Percentiles rank a stretch among this genome's conserved stretches.
Conservation (phyloP, 2,329 filamentous ascomycete genomes). For the Apiospora pterosperma region DNA sequence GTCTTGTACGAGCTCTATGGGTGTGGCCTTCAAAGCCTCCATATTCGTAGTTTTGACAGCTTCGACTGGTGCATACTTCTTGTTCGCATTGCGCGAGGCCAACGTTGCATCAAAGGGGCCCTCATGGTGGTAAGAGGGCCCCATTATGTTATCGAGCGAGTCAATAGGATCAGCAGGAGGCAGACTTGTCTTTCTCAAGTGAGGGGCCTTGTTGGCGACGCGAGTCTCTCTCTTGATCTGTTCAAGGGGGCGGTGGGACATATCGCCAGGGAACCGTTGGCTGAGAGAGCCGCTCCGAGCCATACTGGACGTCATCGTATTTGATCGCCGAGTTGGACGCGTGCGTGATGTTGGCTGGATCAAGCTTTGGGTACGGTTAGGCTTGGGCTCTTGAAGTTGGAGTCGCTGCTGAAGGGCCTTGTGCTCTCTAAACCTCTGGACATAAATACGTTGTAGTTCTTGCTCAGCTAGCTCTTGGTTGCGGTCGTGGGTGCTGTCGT, state of each 20-base stretch:
- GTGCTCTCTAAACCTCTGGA: not conserved
- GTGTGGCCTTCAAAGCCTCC: constrained; percentile 78
- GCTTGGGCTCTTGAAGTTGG: not conserved
- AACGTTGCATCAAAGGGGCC: constrained; percentile 86
- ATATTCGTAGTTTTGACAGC: constrained; percentile 71
- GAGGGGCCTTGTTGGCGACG: constrained; percentile 62
- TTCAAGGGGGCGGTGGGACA: constrained; percentile 64
- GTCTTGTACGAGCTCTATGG: constrained; percentile 72
- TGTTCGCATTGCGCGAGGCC: constrained; percentile 66
- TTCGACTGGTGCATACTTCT: constrained; percentile 65
- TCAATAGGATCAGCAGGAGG: constrained; percentile 78
- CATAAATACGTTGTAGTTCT: not conserved
- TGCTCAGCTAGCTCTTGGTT: not conserved
- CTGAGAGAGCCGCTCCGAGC: constrained; percentile 39
- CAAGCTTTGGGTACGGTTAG: not conserved
- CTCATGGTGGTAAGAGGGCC: constrained; percentile 76
- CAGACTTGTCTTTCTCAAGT: constrained; percentile 62
- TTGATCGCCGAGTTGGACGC: not conserved
- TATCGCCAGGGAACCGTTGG: constrained; percentile 61
- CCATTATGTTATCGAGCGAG: constrained; percentile 62
- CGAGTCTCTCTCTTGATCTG: constrained; percentile 61
- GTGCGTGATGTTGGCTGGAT: not conserved
- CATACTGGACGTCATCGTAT: not conserved
- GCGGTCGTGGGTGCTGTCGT: not conserved
- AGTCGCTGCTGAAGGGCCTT: not conserved